phyloP scores from a whole-genome alignment of 257 asterid species.

The Nicotiana undulata region DNA sequence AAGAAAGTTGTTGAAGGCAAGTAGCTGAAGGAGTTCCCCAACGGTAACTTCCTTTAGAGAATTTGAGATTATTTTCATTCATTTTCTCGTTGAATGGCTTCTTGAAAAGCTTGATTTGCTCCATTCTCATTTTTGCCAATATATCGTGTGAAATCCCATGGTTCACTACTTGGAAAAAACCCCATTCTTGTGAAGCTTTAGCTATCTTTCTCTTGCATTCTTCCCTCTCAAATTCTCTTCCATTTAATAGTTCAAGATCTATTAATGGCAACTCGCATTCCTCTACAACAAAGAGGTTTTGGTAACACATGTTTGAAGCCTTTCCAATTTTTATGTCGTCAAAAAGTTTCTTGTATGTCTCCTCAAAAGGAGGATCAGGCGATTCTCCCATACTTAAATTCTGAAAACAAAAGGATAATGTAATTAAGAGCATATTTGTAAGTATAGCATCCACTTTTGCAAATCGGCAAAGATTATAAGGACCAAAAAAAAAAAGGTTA shows the following conservation, averaged over 20 bases:
- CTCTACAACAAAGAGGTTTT: slow-evolving; percentile 28
- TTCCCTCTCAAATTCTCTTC: slow-evolving; percentile 36
- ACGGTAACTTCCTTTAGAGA: slow-evolving; percentile 62
- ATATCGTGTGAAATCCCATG: slow-evolving; percentile 54
- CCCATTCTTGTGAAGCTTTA: slow-evolving; percentile 74
- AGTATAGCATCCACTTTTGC: no score
- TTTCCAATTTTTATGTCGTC: neutral
- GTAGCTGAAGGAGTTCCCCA: slow-evolving; percentile 90
- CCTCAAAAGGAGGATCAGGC: slow-evolving; percentile 72
- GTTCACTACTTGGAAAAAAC: slow-evolving; percentile 73
- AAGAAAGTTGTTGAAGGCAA: slow-evolving; percentile 48
- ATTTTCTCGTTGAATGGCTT: slow-evolving; percentile 59
- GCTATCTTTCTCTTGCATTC: slow-evolving; percentile 55
- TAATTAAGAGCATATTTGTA: no score
- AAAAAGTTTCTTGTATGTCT: slow-evolving; percentile 41
- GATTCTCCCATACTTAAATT: slow-evolving; percentile 38
- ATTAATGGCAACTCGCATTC: slow-evolving; percentile 63
- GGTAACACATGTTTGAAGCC: neutral
- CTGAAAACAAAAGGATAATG: slow-evolving; percentile 7
- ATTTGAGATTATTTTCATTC: slow-evolving; percentile 26
- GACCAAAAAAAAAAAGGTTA: no score
- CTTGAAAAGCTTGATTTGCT: slow-evolving; percentile 54
- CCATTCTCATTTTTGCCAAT: slow-evolving; percentile 46
- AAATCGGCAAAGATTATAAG: no score
- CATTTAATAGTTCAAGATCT: slow-evolving; percentile 42